Percentiles rank a stretch among this genome's conserved stretches.
Conservation (phyloP, 768 basidiomycete species). For the Mycena galericulata region DNA sequence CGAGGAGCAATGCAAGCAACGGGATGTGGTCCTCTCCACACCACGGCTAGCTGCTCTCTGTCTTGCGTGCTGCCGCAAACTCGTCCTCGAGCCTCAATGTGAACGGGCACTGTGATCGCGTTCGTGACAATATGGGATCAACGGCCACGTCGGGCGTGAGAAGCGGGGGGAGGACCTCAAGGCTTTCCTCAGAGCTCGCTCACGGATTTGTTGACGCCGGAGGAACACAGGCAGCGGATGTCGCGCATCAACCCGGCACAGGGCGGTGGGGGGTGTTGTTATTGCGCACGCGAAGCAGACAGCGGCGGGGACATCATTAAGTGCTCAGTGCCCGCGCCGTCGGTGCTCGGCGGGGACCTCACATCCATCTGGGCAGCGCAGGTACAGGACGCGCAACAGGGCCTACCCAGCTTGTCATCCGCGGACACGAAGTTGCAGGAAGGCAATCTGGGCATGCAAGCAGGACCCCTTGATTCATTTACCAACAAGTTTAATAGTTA, state of each 20-base stretch:
- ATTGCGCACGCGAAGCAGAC: slow-evolving; percentile 30
- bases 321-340: slow-evolving; percentile 83
- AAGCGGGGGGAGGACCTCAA: slow-evolving; percentile 78
- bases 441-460: no score
- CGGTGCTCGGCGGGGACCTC: slow-evolving; percentile 75
- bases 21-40: slow-evolving; percentile 16
- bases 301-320: slow-evolving; percentile 69
- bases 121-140: no score
- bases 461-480: no score
- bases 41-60: slow-evolving; percentile 20
- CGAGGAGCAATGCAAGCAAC: no score
- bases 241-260: slow-evolving; percentile 75
- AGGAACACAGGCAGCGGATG: slow-evolving; percentile 86
- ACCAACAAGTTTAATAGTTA: no score
- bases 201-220: slow-evolving; percentile 89
- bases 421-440: no score
- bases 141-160: no score
- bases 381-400: slow-evolving; percentile 41
- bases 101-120: no score
- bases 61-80: no score
- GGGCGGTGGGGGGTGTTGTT: slow-evolving; percentile 38
- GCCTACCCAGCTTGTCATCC: slow-evolving; percentile 43
- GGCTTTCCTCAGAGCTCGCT: slow-evolving; percentile 89
- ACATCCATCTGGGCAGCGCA: slow-evolving; percentile 84
- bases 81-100: no score